These are phyloP conservation scores for Lathyrus aphaca DNA, from an alignment of 306 rosid species.

Conservation along the genomic window DNA sequence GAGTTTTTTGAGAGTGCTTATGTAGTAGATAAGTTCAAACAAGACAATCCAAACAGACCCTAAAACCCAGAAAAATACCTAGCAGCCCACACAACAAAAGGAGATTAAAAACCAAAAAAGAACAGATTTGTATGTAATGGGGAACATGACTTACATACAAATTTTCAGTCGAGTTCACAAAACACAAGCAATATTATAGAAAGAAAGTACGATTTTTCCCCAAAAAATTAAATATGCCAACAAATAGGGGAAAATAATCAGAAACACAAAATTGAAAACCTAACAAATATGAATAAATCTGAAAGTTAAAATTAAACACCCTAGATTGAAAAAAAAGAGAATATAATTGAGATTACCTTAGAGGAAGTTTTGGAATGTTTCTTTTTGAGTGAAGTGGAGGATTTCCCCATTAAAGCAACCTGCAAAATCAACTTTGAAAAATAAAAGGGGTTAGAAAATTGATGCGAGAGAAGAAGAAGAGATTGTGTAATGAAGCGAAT, in stretches of 20 bases:
- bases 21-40: not conserved
- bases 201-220: not conserved
- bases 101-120: not conserved
- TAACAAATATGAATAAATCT: constrained; percentile 14
- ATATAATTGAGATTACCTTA: constrained; percentile 55
- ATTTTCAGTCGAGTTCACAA: constrained; percentile 5
- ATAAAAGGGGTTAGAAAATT: constrained; percentile 22
- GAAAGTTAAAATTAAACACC: constrained; percentile 30
- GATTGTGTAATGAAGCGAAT: constrained; percentile 5
- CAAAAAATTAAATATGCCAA: not conserved
- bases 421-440: constrained; percentile 50
- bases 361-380: constrained; percentile 65
- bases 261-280: constrained; percentile 27
- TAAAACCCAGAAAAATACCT: not conserved
- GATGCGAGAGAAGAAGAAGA: not conserved
- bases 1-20: not conserved
- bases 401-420: constrained; percentile 72
- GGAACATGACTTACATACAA: constrained; percentile 21
- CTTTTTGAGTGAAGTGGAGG: constrained; percentile 66
- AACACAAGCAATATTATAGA: constrained; percentile 11
- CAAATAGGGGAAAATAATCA: not conserved
- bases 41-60: not conserved
- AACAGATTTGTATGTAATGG: not conserved
- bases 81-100: not conserved
- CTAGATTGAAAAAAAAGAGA: constrained; percentile 9